Evolutionary conservation across 129 eudicot species (phyloP).

Genomic region (Dittrichia graveolens): DNA sequence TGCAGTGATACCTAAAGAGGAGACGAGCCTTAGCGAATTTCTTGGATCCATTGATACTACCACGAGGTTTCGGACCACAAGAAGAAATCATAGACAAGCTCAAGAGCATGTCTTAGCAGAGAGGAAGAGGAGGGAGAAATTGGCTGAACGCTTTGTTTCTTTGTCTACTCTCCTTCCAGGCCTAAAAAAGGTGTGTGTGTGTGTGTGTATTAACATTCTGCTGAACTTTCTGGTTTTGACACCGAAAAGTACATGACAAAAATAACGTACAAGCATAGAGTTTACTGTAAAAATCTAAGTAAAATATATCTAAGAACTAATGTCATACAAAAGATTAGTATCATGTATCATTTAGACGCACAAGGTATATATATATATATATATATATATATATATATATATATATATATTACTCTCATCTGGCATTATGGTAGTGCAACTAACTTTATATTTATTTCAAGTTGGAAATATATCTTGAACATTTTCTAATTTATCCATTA

Average conservation of each 20-base stretch:
- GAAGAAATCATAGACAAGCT: constrained; percentile 38
- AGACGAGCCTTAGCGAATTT: constrained; percentile 23
- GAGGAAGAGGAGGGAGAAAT: constrained; percentile 35
- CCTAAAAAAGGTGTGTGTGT: constrained; percentile 17
- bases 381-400: too few species aligned
- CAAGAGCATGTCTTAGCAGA: constrained; percentile 33
- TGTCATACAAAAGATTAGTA: too few species aligned
- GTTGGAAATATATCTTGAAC: neutral
- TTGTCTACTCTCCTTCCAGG: constrained; percentile 34
- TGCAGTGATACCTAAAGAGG: constrained; percentile 16
- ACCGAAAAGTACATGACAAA: neutral
- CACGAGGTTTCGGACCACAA: constrained; percentile 20
- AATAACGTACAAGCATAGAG: too few species aligned
- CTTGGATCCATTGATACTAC: constrained; percentile 18
- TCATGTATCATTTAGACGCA: too few species aligned
- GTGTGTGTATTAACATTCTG: neutral
- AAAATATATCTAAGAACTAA: too few species aligned
- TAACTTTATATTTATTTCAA: neutral
- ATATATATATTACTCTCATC: too few species aligned
- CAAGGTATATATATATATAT: too few species aligned
- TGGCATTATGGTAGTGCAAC: neutral
- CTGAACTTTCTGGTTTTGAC: neutral
- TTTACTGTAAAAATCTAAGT: too few species aligned
- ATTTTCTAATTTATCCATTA: neutral
- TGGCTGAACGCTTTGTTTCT: constrained; percentile 32